phyloP scores from a whole-genome alignment of 2,329 filamentous ascomycete species.

The Gliomastix tumulicola region DNA sequence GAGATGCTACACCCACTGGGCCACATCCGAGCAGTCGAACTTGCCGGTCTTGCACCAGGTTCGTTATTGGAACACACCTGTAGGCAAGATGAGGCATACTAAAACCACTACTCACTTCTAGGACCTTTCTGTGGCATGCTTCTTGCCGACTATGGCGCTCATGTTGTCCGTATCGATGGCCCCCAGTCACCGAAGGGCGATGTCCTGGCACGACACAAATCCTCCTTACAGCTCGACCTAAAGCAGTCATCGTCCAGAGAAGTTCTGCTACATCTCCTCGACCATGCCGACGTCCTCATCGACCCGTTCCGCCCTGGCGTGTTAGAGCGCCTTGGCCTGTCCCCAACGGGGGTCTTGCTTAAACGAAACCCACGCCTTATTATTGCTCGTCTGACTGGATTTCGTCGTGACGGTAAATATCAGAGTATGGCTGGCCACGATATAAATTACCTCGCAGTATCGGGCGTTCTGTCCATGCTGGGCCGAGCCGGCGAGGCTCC shows the following conservation, averaged over 20 bases:
- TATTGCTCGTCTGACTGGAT: slow-evolving; percentile 82
- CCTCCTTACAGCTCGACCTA: slow-evolving; percentile 73
- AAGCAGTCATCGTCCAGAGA: slow-evolving; percentile 58
- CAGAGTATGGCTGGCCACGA: slow-evolving; percentile 87
- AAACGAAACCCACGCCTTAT: slow-evolving; percentile 67
- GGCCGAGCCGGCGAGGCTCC: slow-evolving; percentile 67
- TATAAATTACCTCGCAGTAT: slow-evolving; percentile 92
- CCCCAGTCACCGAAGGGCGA: slow-evolving; percentile 50
- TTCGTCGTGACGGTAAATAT: slow-evolving; percentile 81
- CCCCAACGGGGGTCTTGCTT: slow-evolving; percentile 59
- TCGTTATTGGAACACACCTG: slow-evolving; percentile 9
- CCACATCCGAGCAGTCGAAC: slow-evolving; percentile 54
- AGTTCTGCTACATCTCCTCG: slow-evolving; percentile 57
- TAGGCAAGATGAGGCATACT: background rate
- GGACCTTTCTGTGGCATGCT: slow-evolving; percentile 85
- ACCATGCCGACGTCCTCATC: slow-evolving; percentile 79
- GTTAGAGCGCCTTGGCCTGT: slow-evolving; percentile 75
- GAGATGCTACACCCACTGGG: too few relatives aligned
- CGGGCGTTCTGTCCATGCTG: slow-evolving; percentile 70
- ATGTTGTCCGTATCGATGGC: slow-evolving; percentile 80
- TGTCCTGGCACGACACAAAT: slow-evolving; percentile 72
- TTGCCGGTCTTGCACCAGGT: slow-evolving; percentile 59
- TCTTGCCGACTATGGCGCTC: slow-evolving; percentile 82
- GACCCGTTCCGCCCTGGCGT: slow-evolving; percentile 92
- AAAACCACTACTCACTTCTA: slow-evolving; percentile 21